Evolutionary conservation across 345 rosid genomes (phyloP).

Genomic region (Gossypium rotundifolium): DNA sequence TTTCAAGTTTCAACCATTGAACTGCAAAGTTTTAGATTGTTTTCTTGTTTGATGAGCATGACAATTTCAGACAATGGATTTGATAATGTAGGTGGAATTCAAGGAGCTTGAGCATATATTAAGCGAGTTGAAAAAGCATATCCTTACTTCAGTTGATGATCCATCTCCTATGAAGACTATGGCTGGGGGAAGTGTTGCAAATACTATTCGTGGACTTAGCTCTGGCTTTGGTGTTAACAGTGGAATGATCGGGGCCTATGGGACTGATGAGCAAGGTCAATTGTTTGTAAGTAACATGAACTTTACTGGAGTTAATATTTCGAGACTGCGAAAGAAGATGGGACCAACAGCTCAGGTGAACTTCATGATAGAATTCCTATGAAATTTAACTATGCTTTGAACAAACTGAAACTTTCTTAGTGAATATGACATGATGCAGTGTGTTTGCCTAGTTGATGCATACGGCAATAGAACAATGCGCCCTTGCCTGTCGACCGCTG

Average conservation of each 20-base stretch:
- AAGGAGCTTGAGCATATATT: slow-evolving; percentile 65
- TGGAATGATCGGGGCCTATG: slow-evolving; percentile 78
- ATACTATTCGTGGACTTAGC: slow-evolving; percentile 84
- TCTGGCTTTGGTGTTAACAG: slow-evolving; percentile 67
- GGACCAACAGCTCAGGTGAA: slow-evolving; percentile 88
- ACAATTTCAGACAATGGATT: background rate
- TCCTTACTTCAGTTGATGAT: slow-evolving; percentile 30
- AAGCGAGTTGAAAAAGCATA: slow-evolving; percentile 44
- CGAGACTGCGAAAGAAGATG: slow-evolving; percentile 64
- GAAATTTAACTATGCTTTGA: background rate
- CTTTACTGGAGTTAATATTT: slow-evolving; percentile 57
- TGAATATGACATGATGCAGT: slow-evolving; percentile 36
- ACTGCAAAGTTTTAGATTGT: background rate
- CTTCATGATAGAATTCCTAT: background rate
- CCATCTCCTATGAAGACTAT: slow-evolving; percentile 44
- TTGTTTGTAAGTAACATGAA: slow-evolving; percentile 63
- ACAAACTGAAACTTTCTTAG: background rate
- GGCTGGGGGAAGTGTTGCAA: slow-evolving; percentile 96
- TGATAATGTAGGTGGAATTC: slow-evolving; percentile 46
- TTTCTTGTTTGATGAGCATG: slow-evolving; percentile 7
- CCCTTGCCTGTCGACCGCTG: slow-evolving; percentile 82
- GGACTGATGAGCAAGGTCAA: slow-evolving; percentile 76
- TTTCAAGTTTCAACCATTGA: background rate
- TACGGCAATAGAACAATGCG: slow-evolving; percentile 89
- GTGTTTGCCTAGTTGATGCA: slow-evolving; percentile 89